These are phyloP conservation scores for Picea glauca DNA, from an alignment of 75 land plant species.

Conservation along the genomic window DNA sequence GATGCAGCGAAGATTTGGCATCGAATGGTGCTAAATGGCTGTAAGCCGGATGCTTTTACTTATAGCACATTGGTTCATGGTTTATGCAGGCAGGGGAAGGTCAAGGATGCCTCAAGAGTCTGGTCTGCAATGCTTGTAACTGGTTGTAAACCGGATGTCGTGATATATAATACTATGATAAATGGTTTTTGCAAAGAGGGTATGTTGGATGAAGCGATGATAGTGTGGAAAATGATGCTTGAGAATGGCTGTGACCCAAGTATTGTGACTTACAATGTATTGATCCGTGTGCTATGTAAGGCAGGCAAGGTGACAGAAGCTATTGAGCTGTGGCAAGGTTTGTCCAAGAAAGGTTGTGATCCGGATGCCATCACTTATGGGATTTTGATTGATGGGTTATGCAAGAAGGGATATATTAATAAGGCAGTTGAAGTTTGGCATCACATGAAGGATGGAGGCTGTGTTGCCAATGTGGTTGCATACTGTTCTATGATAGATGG, in stretches of 20 bases:
- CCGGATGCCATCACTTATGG: constrained; percentile 54
- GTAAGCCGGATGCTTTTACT: constrained; percentile 37
- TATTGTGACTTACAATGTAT: constrained; percentile 54
- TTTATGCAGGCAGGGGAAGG: constrained; percentile 38
- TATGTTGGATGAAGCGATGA: constrained; percentile 31
- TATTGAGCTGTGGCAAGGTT: constrained; percentile 30
- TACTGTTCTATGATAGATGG: constrained; percentile 52
- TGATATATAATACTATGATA: constrained; percentile 54
- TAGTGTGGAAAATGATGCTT: constrained; percentile 43
- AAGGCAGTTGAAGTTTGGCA: constrained; percentile 42
- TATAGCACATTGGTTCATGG: constrained; percentile 62
- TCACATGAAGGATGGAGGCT: constrained; percentile 27
- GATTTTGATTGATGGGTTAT: constrained; percentile 63
- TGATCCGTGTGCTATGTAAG: constrained; percentile 54
- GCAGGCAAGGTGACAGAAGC: constrained; percentile 46
- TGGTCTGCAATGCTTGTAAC: constrained; percentile 34
- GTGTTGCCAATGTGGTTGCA: constrained; percentile 26
- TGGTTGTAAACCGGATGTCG: constrained; percentile 37
- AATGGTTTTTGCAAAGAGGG: constrained; percentile 44
- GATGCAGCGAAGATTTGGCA: constrained; percentile 40
- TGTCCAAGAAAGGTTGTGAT: constrained; percentile 15
- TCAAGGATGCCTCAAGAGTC: constrained; percentile 43
- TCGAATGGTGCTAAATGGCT: constrained; percentile 32
- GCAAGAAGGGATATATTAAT: constrained; percentile 38
- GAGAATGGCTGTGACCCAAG: constrained; percentile 18